Percentiles rank a stretch among this genome's conserved stretches.
phyloP scores from a whole-genome alignment of 805 yeast genomes.

The Kluyveromyces siamensis region DNA sequence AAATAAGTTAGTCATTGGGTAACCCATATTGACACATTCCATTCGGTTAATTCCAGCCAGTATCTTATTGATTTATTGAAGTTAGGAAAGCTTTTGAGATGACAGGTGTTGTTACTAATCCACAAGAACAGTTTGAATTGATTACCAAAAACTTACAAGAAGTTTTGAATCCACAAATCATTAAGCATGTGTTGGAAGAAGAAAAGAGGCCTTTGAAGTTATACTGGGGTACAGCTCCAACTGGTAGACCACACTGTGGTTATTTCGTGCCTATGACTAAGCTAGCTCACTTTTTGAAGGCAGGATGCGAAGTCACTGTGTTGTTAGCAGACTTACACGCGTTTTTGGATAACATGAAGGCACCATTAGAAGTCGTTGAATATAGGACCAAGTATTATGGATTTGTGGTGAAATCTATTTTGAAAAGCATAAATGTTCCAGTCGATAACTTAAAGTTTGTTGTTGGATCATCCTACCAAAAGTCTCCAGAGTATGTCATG shows the following conservation, averaged over 20 bases:
- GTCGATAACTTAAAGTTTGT: conserved; percentile 79
- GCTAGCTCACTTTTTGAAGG: conserved; percentile 86
- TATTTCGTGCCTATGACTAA: conserved; percentile 98
- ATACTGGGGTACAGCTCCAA: conserved; percentile 99
- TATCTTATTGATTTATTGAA: background rate
- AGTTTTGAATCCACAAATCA: conserved; percentile 78
- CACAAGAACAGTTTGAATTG: conserved; percentile 58
- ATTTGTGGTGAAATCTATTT: conserved; percentile 70
- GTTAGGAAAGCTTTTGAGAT: background rate
- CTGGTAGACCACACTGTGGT: conserved; percentile 98
- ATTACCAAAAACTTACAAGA: conserved; percentile 88
- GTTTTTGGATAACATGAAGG: conserved; percentile 96
- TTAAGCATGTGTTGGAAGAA: conserved; percentile 71
- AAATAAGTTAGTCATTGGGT: too few relatives aligned
- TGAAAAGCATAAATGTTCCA: conserved; percentile 82
- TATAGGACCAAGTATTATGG: conserved; percentile 90
- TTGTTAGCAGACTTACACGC: conserved; percentile 95
- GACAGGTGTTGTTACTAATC: conserved; percentile 28
- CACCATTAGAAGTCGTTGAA: conserved; percentile 84
- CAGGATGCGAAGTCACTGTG: conserved; percentile 92
- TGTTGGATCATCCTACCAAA: conserved; percentile 86
- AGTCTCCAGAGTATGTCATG: conserved; percentile 67
- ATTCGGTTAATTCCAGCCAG: background rate
- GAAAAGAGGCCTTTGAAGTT: conserved; percentile 75
- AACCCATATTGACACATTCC: too few relatives aligned